Percentiles rank a stretch among this genome's conserved stretches.
phyloP scores from a whole-genome alignment of 139 green algal genomes.

The Picochlorum sp. region DNA sequence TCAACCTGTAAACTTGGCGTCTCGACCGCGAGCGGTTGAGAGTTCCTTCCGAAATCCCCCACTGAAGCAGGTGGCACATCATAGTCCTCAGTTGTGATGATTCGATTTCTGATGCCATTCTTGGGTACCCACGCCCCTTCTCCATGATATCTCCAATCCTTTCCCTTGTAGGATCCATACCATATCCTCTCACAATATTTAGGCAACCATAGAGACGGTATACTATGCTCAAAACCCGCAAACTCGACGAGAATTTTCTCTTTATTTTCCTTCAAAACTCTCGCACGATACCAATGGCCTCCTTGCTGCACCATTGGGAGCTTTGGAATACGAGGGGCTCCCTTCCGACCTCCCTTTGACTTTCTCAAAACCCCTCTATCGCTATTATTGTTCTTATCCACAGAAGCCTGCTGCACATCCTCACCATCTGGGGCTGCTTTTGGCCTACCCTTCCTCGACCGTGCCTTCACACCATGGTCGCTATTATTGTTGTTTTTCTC shows the following conservation, averaged over 20 bases:
- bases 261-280: constrained; percentile 38
- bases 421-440: not conserved
- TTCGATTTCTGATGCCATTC: not conserved
- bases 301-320: constrained; percentile 59
- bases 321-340: constrained; percentile 41
- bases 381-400: not conserved
- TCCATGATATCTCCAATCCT: constrained; percentile 66
- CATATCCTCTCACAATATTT: constrained; percentile 56
- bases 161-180: constrained; percentile 67
- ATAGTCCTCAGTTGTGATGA: not conserved
- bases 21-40: not conserved
- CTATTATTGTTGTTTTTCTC: not conserved
- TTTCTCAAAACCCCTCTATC: not conserved
- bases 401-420: not conserved
- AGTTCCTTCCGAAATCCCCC: not conserved
- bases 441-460: not conserved
- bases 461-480: too few relatives aligned
- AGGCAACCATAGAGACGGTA: constrained; percentile 41
- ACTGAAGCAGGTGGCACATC: not conserved
- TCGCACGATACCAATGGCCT: constrained; percentile 50
- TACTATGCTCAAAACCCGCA: constrained; percentile 34
- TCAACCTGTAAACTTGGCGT: not conserved
- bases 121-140: constrained; percentile 69
- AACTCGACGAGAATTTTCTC: constrained; percentile 41
- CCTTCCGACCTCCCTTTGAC: not conserved